Evolutionary conservation across 2,329 filamentous ascomycete species (phyloP), one percentile per base, ranked within the genome.

Genomic region (Talaromyces islandicus): DNA sequence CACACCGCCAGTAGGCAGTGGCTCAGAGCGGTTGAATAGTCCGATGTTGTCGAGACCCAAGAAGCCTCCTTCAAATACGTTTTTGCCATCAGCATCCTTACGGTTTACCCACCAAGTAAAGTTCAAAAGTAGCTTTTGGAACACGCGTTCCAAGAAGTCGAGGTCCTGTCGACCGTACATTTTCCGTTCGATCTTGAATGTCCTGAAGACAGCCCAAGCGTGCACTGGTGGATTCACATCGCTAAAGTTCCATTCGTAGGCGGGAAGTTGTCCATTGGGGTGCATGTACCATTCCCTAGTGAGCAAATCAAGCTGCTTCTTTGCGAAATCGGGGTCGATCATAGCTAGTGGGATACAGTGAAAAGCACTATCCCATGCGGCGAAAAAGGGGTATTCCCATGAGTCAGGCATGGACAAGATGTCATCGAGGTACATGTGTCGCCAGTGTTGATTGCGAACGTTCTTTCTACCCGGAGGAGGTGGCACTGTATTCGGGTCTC

Each of bases 61-160:
- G 81, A 97, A 97, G 50, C 93, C 93, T 66, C 93, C 94, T 71
- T 97, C 94, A 67, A 97, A 97, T 29, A 97, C 89, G 70, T 97
- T 97, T 79, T 97, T 97, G 69, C 92, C 93, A 10, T 96, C 91
- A 11, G 84, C 83, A 69, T 97, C 93, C 76, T 97, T 97, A 61
- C 93, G 89, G 73, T 97, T 97, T 21, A 97, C 93, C 93, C 93
- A 97, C 94, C 94, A 97, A 4, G 94, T 97, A 74, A 97, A 97
- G 78, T 97, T 97, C 64, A 97, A 81, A 25, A 97, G 80, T 62
- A 97, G 77, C 75, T 97, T 97, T 71, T 97, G 94, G 80, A 97
- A 97, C 4, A 97, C 92, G 21, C 93, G 86, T 79, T 97, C 93
- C 10, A 97, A 83, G 76, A 97, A 97, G 75, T 97, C 94, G 32